A percentile compares a stretch with the other conserved stretches of the same genome.
Evolutionary conservation across 805 yeast genomes (phyloP).

Genomic region (Candida sakaeoensis): DNA sequence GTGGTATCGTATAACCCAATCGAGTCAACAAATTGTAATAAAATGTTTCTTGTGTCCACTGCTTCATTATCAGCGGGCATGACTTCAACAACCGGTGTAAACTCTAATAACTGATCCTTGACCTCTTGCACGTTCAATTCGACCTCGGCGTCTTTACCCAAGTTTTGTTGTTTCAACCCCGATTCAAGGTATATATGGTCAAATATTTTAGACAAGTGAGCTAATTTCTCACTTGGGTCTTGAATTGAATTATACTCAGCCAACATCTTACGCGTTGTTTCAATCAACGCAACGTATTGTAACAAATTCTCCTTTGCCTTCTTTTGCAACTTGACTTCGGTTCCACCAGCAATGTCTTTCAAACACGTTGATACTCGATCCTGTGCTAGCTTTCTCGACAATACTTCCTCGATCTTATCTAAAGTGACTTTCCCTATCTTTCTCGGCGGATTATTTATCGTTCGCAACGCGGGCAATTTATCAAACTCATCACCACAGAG

Average conservation of each 20-base stretch:
- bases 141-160: slow-evolving; percentile 22
- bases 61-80: slow-evolving; percentile 15
- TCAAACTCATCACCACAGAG: slow-evolving; percentile 59
- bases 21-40: slow-evolving; percentile 27
- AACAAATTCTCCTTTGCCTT: slow-evolving; percentile 4
- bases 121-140: slow-evolving; percentile 40
- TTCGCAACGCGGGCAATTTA: slow-evolving; percentile 53
- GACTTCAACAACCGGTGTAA: slow-evolving; percentile 27
- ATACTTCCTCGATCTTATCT: slow-evolving; percentile 24
- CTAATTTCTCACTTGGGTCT: neutral
- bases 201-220: slow-evolving; percentile 16
- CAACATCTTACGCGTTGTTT: slow-evolving; percentile 3
- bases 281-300: slow-evolving; percentile 16
- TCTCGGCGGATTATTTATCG: slow-evolving; percentile 57
- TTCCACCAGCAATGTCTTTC: slow-evolving; percentile 3
- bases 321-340: neutral
- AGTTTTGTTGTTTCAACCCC: slow-evolving; percentile 26
- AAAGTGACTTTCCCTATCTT: slow-evolving; percentile 64
- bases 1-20: slow-evolving; percentile 34
- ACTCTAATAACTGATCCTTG: slow-evolving; percentile 30
- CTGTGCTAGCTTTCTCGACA: slow-evolving; percentile 9
- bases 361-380: slow-evolving; percentile 9
- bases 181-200: slow-evolving; percentile 22
- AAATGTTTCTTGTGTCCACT: slow-evolving; percentile 12
- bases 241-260: neutral